Percentiles rank a stretch among this genome's conserved stretches.
Evolutionary conservation across 495 filamentous ascomycete species (phyloP).

Genomic region (Penicillium mononematosum): DNA sequence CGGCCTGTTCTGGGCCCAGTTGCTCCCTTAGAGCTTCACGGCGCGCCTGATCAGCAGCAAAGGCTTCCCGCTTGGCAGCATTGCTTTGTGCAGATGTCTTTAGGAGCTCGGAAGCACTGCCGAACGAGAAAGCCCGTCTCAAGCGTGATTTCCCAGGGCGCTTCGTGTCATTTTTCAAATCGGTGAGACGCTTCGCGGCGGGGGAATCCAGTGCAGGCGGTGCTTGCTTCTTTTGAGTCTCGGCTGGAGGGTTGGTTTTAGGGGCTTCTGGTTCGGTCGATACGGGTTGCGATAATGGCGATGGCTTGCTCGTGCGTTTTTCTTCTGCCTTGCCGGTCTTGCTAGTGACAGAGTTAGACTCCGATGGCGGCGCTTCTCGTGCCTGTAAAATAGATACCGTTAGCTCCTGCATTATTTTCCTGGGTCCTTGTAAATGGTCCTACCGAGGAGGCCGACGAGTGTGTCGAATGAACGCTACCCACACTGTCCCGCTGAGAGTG

Average conservation of each 20-base stretch:
- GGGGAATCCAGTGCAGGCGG: slow-evolving; percentile 52
- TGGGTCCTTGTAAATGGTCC: slow-evolving; percentile 20
- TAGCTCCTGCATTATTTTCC: neutral
- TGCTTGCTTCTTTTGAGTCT: slow-evolving; percentile 25
- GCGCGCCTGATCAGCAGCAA: slow-evolving; percentile 62
- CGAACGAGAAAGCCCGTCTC: slow-evolving; percentile 93
- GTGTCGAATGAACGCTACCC: slow-evolving; percentile 54
- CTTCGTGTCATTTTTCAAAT: slow-evolving; percentile 70
- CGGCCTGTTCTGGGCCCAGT: slow-evolving; percentile 80
- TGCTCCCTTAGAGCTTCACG: slow-evolving; percentile 70
- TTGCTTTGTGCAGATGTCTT: slow-evolving; percentile 70
- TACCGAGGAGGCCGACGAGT: slow-evolving; percentile 59
- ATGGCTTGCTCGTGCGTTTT: slow-evolving; percentile 73
- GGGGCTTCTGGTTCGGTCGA: slow-evolving; percentile 50
- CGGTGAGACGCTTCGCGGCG: slow-evolving; percentile 76
- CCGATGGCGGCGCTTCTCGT: slow-evolving; percentile 18
- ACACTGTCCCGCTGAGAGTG: slow-evolving; percentile 60
- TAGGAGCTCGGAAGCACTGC: slow-evolving; percentile 88
- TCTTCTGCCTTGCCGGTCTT: slow-evolving; percentile 29
- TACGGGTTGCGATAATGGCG: slow-evolving; percentile 84
- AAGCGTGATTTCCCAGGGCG: slow-evolving; percentile 83
- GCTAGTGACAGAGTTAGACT: slow-evolving; percentile 14
- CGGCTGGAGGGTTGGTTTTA: slow-evolving; percentile 22
- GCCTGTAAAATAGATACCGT: slow-evolving; percentile 15
- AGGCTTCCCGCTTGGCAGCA: slow-evolving; percentile 49